Percentiles rank a stretch among this genome's conserved stretches.
phyloP scores from a whole-genome alignment of 2,329 filamentous ascomycete species.

The Penicillium sp. region DNA sequence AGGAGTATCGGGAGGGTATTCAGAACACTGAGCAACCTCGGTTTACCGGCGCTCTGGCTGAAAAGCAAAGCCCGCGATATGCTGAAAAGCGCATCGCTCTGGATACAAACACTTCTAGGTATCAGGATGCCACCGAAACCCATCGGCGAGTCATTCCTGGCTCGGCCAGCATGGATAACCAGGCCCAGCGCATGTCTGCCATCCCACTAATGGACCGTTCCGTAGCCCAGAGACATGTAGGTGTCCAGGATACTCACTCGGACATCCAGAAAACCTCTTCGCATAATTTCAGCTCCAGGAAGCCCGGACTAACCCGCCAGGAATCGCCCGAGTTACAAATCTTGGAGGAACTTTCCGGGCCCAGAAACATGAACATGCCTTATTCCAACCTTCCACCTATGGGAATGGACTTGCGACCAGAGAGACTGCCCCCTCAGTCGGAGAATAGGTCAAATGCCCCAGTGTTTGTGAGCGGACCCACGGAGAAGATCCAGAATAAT shows the following conservation, averaged over 20 bases:
- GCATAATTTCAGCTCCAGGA: constrained; percentile 11
- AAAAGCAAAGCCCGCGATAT: constrained; percentile 20
- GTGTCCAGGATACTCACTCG: constrained; percentile 15
- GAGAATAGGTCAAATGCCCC: constrained; percentile 26
- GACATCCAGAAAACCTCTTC: constrained; percentile 11
- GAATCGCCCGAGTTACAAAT: constrained; percentile 24
- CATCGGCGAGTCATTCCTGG: constrained; percentile 17
- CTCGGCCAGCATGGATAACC: constrained; percentile 14
- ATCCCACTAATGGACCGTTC: constrained; percentile 11
- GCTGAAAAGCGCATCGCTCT: constrained; percentile 20
- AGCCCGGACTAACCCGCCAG: constrained; percentile 27
- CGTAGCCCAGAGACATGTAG: constrained; percentile 12
- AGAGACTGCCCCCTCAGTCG: constrained; percentile 19
- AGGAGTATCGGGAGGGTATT: constrained; percentile 38
- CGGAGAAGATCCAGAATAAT: constrained; percentile 19
- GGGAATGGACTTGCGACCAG: constrained; percentile 21
- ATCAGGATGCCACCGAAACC: constrained; percentile 15
- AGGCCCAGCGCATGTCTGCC: constrained; percentile 8
- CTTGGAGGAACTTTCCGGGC: constrained; percentile 17
- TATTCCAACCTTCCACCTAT: constrained; percentile 23
- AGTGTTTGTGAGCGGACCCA: constrained; percentile 36
- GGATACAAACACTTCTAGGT: constrained; percentile 16
- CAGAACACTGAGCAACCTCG: constrained; percentile 18
- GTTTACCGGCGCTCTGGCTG: constrained; percentile 8
- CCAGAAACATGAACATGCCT: constrained; percentile 21